These are phyloP conservation scores for Tetragonia tetragonoides DNA, from an alignment of 148 eudicot genomes.

Conservation along the genomic window DNA sequence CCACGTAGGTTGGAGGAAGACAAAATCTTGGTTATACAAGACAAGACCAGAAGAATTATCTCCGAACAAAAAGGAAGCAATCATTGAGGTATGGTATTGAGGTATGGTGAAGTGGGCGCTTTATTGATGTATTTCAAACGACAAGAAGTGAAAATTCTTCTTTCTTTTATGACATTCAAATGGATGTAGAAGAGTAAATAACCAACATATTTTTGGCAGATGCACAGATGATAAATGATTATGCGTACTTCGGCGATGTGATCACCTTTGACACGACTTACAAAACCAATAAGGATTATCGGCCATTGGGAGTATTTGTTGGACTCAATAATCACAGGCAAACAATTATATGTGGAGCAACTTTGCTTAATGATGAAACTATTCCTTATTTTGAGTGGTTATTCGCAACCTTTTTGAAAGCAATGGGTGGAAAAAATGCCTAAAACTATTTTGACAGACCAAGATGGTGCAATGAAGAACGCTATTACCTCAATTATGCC, in stretches of 20 bases:
- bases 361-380: slow-evolving; percentile 35
- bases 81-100: slow-evolving; percentile 30
- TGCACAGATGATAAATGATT: slow-evolving; percentile 37
- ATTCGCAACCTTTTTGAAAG: slow-evolving; percentile 36
- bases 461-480: slow-evolving; percentile 24
- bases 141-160: slow-evolving; percentile 24
- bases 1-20: slow-evolving; percentile 12
- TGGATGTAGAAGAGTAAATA: slow-evolving; percentile 30
- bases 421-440: slow-evolving; percentile 34
- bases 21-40: slow-evolving; percentile 15
- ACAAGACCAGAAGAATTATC: slow-evolving; percentile 17
- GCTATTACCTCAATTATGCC: slow-evolving; percentile 22
- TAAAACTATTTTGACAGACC: slow-evolving; percentile 34
- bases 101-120: slow-evolving; percentile 29
- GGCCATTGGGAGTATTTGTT: slow-evolving; percentile 33
- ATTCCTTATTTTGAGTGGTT: slow-evolving; percentile 29
- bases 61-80: slow-evolving; percentile 17
- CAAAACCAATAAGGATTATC: slow-evolving; percentile 24
- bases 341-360: slow-evolving; percentile 30
- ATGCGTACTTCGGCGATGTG: slow-evolving; percentile 32
- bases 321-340: slow-evolving; percentile 37
- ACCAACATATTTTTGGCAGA: slow-evolving; percentile 37
- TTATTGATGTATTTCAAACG: slow-evolving; percentile 29
- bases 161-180: slow-evolving; percentile 34
- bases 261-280: slow-evolving; percentile 35